Evolutionary conservation across 2,329 filamentous ascomycete genomes (phyloP), one percentile per base, ranked within the genome.

Genomic region (Beauveria sp.): DNA sequence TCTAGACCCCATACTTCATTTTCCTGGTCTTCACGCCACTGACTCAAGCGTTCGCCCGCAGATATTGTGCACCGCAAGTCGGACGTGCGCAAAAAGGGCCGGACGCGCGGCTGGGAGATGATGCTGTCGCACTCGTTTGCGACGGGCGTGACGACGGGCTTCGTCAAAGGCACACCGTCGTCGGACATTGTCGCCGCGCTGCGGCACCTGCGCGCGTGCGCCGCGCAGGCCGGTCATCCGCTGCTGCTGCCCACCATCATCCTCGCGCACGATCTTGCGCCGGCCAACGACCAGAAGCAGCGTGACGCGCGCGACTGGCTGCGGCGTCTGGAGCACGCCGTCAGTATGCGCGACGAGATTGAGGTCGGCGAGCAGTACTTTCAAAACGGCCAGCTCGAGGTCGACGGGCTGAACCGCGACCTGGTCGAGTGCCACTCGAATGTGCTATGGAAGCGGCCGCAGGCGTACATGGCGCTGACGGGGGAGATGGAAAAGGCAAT

Each of bases 11-110:
- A 18, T 18, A 14, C 46, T 18, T 47, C 43, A 40, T 42, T 22
- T 20, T 45, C 40, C 18, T 7, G 18, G 43, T 16, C 20, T 14
- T 40, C 1, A 9, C 10, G 51, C 16, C 14, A 14, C 16, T 30
- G 20, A 51, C 34, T 38, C 12, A 16, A 38, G 34, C 34, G 34
- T 38, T 38, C 0, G 34, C 34, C 5, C 16, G 9, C 62, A 83
- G 80, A 87, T 67, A 82, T 87, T 66, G 78, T 87, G 63, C 85
- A 84, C 68, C 81, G 85, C 66, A 87, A 87, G 71, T 85, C 82
- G n/a, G 84, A 87, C 67, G 84, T 87, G 40, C 81, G 82, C 56
- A 87, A 87, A 69, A 86, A 83, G 73, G 84, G 83, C 64, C 78
- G 77, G 67, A 87, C 84, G 18, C 80, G 85, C 60, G 85, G 85